phyloP scores from a whole-genome alignment of 495 filamentous ascomycete species.

The Aspergillus ostianus region DNA sequence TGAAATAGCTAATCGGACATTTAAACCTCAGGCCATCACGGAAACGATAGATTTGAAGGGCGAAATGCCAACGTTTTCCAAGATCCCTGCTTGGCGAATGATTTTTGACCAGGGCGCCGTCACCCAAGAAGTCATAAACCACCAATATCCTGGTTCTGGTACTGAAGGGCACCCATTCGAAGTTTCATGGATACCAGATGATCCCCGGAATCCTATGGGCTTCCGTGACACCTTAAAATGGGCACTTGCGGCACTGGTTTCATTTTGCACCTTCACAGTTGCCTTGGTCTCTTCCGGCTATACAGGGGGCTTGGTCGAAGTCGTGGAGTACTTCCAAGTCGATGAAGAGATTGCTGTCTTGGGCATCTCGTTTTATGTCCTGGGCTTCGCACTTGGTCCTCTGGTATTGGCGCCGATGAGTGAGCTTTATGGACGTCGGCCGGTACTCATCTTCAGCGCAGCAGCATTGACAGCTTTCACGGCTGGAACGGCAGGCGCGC shows the following conservation, averaged over 20 bases:
- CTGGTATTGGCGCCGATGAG: constrained; percentile 29
- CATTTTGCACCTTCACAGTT: constrained; percentile 22
- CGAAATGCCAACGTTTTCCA: background rate
- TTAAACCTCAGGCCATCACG: background rate
- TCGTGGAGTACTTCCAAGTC: constrained; percentile 41
- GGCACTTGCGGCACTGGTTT: constrained; percentile 19
- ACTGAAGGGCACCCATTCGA: constrained; percentile 62
- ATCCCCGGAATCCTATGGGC: constrained; percentile 52
- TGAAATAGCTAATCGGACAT: background rate
- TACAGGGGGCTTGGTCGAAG: constrained; percentile 30
- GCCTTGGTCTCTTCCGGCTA: constrained; percentile 44
- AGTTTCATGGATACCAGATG: constrained; percentile 60
- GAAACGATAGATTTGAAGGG: background rate
- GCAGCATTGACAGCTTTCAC: constrained; percentile 52
- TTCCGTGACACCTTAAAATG: constrained; percentile 12
- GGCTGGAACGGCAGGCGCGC: constrained; percentile 53
- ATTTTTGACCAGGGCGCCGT: constrained; percentile 2
- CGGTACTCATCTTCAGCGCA: constrained; percentile 33
- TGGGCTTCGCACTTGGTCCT: constrained; percentile 51
- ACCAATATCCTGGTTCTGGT: constrained; percentile 45
- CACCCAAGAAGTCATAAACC: constrained; percentile 6
- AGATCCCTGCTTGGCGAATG: constrained; percentile 1
- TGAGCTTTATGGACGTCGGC: constrained; percentile 48
- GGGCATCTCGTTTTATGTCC: constrained; percentile 49
- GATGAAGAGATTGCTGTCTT: constrained; percentile 42